Conservation (phyloP, 805 yeast genomes). For the Lachancea quebecensis region DNA sequence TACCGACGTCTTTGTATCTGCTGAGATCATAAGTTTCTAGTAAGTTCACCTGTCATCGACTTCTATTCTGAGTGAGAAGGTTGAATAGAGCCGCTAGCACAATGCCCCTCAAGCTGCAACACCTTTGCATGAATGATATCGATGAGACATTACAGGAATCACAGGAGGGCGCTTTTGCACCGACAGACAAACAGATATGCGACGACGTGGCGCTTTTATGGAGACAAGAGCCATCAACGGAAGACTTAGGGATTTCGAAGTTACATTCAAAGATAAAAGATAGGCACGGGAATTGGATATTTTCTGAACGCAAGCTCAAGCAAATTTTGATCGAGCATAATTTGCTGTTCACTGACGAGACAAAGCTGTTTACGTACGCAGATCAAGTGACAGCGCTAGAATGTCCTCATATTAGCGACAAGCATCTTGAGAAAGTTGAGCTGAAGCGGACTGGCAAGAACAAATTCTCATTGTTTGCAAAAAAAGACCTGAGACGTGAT, state of each 20-base stretch:
- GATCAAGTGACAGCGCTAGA: conserved; percentile 3
- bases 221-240: conserved; percentile 60
- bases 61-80: too few relatives aligned
- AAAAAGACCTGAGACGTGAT: conserved; percentile 40
- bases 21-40: too few relatives aligned
- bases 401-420: neutral
- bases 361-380: conserved; percentile 3
- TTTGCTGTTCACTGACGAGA: conserved; percentile 37
- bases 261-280: conserved; percentile 45
- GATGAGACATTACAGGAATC: neutral
- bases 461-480: conserved; percentile 41
- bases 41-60: too few relatives aligned
- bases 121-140: conserved; percentile 23
- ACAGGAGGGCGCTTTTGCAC: conserved; percentile 30
- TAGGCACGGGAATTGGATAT: conserved; percentile 53
- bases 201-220: conserved; percentile 57
- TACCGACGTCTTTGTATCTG: too few relatives aligned
- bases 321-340: conserved; percentile 50
- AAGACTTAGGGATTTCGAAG: conserved; percentile 48
- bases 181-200: conserved; percentile 52
- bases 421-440: neutral
- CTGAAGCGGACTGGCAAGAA: conserved; percentile 1
- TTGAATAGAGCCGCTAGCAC: neutral
- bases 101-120: conserved; percentile 24
- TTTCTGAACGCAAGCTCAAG: conserved; percentile 53